Conservation (phyloP, 257 asterid genomes). For the Petunia axillaris region DNA sequence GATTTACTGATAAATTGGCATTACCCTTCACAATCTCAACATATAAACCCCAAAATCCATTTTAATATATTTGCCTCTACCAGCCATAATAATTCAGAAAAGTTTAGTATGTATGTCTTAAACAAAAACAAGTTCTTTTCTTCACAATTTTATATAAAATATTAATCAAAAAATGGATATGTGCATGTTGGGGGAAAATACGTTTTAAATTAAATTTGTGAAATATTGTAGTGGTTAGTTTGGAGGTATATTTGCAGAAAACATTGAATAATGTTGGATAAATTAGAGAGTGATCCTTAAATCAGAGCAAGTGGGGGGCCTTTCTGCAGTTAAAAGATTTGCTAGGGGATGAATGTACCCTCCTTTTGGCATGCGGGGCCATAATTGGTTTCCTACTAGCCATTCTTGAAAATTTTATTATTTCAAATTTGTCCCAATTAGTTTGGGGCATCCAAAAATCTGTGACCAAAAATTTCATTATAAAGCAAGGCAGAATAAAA, state of each 20-base stretch:
- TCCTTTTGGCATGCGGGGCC: conserved; percentile 35
- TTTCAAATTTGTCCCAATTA: conserved; percentile 29
- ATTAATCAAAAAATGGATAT: neutral
- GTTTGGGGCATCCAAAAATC: conserved; percentile 27
- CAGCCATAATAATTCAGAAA: conserved; percentile 7
- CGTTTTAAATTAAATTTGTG: conserved; percentile 6
- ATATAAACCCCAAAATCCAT: conserved; percentile 32
- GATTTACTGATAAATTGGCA: conserved; percentile 6
- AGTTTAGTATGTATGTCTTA: neutral
- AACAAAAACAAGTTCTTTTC: neutral
- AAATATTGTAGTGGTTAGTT: conserved; percentile 37
- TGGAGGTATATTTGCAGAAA: conserved; percentile 35
- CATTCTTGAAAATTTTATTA: conserved; percentile 28
- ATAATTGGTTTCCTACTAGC: conserved; percentile 37
- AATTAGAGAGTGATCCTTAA: conserved; percentile 37
- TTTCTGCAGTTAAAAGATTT: conserved; percentile 28
- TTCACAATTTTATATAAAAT: neutral
- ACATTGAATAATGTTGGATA: conserved; percentile 41
- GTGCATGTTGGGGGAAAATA: conserved; percentile 34
- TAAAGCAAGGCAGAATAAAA: neutral
- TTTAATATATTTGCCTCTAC: neutral
- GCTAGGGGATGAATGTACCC: conserved; percentile 48
- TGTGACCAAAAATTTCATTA: neutral
- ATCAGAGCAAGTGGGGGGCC: conserved; percentile 50
- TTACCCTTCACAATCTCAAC: conserved; percentile 2